phyloP scores from a whole-genome alignment of 495 filamentous ascomycete species.

The Xylaria scruposa region DNA sequence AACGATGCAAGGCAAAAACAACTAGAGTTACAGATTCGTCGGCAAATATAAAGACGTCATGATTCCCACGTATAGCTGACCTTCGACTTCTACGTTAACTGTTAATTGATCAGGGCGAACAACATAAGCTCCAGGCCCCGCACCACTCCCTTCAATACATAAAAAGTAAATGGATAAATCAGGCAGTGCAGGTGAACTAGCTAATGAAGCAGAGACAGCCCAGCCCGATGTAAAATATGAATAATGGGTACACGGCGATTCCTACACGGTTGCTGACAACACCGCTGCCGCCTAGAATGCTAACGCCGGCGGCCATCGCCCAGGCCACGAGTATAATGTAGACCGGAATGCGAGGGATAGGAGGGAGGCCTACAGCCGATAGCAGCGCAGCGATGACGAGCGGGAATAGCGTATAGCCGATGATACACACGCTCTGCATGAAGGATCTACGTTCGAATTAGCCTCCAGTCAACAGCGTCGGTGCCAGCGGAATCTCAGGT shows the following conservation, averaged over 20 bases:
- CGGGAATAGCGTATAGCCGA: slow-evolving; percentile 98
- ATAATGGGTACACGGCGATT: slow-evolving; percentile 91
- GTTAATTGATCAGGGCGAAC: neutral
- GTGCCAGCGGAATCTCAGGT: neutral
- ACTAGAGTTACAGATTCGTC: slow-evolving; percentile 20
- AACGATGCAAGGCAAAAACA: neutral
- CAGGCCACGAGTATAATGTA: slow-evolving; percentile 87
- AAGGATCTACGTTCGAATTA: slow-evolving; percentile 71
- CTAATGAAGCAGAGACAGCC: slow-evolving; percentile 97
- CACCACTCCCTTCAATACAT: neutral
- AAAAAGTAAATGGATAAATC: neutral
- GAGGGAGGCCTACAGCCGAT: slow-evolving; percentile 78
- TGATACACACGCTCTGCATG: slow-evolving; percentile 95
- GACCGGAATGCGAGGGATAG: slow-evolving; percentile 83
- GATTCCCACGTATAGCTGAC: neutral
- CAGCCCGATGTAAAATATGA: slow-evolving; percentile 93
- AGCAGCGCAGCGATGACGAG: slow-evolving; percentile 91
- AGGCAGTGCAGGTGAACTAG: slow-evolving; percentile 50
- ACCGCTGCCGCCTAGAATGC: slow-evolving; percentile 93
- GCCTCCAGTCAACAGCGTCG: slow-evolving; percentile 6
- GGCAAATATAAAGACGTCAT: neutral
- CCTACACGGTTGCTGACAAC: slow-evolving; percentile 94
- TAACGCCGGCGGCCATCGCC: slow-evolving; percentile 93
- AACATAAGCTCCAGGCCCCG: neutral
- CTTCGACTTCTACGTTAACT: neutral